phyloP scores from a whole-genome alignment of 2,329 filamentous ascomycete genomes.

The Penicillium palitans region DNA sequence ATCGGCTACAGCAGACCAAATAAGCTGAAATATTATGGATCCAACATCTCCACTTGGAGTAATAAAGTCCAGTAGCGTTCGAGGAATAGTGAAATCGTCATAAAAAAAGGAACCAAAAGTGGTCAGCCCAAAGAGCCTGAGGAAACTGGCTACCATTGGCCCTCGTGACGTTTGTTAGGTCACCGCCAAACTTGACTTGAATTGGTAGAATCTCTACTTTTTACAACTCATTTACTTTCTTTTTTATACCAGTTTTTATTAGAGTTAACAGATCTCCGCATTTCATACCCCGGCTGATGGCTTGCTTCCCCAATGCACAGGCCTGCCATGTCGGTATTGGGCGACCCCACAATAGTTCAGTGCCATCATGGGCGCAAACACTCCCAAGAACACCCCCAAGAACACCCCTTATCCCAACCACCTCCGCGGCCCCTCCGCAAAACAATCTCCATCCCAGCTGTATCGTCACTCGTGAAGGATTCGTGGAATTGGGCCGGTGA shows the following conservation, averaged over 20 bases:
- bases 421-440: constrained; percentile 26
- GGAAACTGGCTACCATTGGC: constrained; percentile 16
- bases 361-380: constrained; percentile 29
- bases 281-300: constrained; percentile 25
- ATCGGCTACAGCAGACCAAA: neutral
- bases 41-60: neutral
- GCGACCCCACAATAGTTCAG: constrained; percentile 34
- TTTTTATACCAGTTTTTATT: constrained; percentile 5
- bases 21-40: neutral
- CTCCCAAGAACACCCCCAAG: constrained; percentile 1
- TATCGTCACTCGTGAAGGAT: constrained; percentile 37
- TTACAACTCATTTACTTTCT: neutral
- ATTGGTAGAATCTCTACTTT: neutral
- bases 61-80: neutral
- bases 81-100: neutral
- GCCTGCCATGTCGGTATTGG: constrained; percentile 35
- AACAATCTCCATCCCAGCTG: constrained; percentile 32
- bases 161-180: constrained; percentile 28
- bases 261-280: neutral
- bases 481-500: constrained; percentile 40
- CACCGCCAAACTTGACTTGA: constrained; percentile 18
- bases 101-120: neutral
- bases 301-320: constrained; percentile 25
- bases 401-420: constrained; percentile 5
- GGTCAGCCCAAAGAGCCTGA: neutral